Evolutionary conservation across 306 rosid species (phyloP), one percentile per base, ranked within the genome.

Genomic region (Betula pendula): DNA sequence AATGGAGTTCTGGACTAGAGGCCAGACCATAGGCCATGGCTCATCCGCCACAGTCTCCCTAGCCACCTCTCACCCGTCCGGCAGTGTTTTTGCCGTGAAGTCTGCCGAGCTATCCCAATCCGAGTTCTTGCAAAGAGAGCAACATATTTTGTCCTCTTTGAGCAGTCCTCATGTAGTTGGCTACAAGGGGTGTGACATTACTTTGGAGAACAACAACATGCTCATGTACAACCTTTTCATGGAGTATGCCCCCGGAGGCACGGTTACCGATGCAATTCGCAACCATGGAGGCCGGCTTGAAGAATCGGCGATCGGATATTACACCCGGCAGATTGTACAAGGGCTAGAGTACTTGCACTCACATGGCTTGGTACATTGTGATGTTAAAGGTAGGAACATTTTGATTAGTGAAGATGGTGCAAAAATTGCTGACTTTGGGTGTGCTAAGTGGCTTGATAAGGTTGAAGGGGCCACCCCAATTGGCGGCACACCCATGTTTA

Each of bases 1-100:
- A 71, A 96, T 96, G 98, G 81, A 79, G n/a, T n/a, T n/a, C 70
- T 91, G 99, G 99, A 86, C 82, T 4, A 89, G 98, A 81, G 94
- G 92, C 65, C 84, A 76, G 42, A 66, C 71, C 81, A 62, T 96
- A 73, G 98, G 99, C 85, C 88, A 58, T 1, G 98, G 99, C 75
- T 91, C 98, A 12, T 80, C 97, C 0, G 92, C 97, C 91, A 83
- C 90, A 59, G 96, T 96, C 78, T 86, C 81, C 74, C 73, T 87
- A 3, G 98, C 96, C 83, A 29, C 88, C 78, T 51, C 82, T 40
- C 9, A 10, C 53, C 0, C 0, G 50, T 75, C 87, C 50, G 83
- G 84, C 3, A 44, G 74, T 0, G 5, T 82, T 50, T 83, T 87
- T 3, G 97, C 97, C 7, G 99, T 87, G 71, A 96, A 96, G 86